Percentiles rank a stretch among this genome's conserved stretches.
Conservation (phyloP, 495 filamentous ascomycete species). For the Viridothelium virens region DNA sequence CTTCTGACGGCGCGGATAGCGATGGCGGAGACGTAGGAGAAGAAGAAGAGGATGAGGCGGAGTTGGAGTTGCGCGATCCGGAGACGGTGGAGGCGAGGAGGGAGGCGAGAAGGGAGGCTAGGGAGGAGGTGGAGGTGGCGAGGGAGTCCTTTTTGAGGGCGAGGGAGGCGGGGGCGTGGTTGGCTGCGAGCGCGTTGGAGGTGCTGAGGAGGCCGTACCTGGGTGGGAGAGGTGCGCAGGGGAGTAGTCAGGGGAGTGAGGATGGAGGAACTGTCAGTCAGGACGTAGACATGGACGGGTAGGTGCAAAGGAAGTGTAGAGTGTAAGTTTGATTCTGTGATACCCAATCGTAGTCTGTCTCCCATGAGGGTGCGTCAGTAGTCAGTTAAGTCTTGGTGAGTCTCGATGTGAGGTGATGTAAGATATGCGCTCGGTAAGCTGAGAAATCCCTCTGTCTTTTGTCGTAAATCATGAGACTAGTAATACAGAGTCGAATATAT, state of each 20-base stretch:
- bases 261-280: neutral
- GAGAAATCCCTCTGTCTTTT: neutral
- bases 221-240: neutral
- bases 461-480: neutral
- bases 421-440: too few relatives aligned
- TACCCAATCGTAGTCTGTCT: neutral
- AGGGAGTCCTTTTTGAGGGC: neutral
- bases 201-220: neutral
- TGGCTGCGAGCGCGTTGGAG: neutral
- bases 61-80: neutral
- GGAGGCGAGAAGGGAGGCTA: neutral
- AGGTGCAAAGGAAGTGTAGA: neutral
- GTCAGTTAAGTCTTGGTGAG: neutral
- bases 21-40: neutral
- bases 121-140: neutral
- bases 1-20: too few relatives aligned
- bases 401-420: too few relatives aligned
- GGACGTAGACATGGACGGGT: neutral
- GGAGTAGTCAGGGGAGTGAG: neutral
- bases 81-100: neutral
- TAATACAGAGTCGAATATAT: neutral
- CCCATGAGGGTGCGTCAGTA: neutral
- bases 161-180: neutral
- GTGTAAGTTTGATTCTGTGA: neutral
- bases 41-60: neutral